Conservation (phyloP, 1,284 basidiomycete species). For the Bondarzewia mesenterica region DNA sequence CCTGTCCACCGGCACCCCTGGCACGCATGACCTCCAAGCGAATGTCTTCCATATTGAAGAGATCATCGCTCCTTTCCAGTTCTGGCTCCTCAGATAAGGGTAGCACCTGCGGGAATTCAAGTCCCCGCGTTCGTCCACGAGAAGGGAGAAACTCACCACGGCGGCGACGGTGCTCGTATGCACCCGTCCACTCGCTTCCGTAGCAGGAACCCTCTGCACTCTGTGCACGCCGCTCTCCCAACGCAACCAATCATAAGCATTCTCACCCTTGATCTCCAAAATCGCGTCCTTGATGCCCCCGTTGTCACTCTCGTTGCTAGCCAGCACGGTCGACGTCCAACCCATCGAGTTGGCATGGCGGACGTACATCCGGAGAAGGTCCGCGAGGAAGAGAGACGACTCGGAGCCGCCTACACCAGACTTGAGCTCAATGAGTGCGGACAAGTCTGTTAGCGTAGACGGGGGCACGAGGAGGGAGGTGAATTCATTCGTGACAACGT, state of each 20-base stretch:
- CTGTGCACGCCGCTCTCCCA: constrained; percentile 96
- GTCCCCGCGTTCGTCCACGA: no score
- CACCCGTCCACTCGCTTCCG: constrained; percentile 79
- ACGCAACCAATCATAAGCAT: constrained; percentile 72
- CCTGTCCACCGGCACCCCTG: constrained; percentile 94
- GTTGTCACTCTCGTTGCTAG: constrained; percentile 43
- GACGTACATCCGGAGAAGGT: constrained; percentile 81
- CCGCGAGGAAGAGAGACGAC: constrained; percentile 74
- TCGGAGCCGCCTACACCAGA: constrained; percentile 92
- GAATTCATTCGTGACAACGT: constrained; percentile 47
- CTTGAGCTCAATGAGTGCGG: constrained; percentile 85
- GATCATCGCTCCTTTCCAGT: constrained; percentile 36
- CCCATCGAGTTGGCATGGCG: constrained; percentile 49
- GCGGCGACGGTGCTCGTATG: constrained; percentile 92
- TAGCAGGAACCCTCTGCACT: constrained; percentile 90
- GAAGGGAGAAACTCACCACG: constrained; percentile 44
- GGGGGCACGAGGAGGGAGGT: constrained; percentile 68
- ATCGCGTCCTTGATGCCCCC: constrained; percentile 81
- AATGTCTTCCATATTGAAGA: constrained; percentile 82
- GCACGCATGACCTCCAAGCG: constrained; percentile 92
- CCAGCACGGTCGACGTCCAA: constrained; percentile 50
- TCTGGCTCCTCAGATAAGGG: constrained; percentile 60
- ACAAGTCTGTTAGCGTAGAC: constrained; percentile 55
- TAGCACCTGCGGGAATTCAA: constrained; percentile 49
- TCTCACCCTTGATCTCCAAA: constrained; percentile 72